Evolutionary conservation across 2,329 filamentous ascomycete genomes (phyloP), one percentile per base, ranked within the genome.

Genomic region (Paecilomyces niveus): DNA sequence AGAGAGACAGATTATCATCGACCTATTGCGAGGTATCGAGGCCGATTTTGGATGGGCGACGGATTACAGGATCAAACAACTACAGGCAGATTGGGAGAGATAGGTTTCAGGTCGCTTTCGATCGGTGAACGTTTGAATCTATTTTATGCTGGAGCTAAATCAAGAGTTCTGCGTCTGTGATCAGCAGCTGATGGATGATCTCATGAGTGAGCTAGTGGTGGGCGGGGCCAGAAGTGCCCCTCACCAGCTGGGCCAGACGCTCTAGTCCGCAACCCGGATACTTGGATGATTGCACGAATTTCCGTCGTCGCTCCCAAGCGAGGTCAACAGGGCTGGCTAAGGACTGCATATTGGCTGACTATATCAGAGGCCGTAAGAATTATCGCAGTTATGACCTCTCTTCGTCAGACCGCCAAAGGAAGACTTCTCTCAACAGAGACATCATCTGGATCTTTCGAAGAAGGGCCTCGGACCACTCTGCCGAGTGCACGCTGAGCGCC

Each of bases 21-120:
- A 80, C 50, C 68, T 87, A 32, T 69, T 88, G 18, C 74, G 77
- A 15, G 82, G 79, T 1, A 79, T 87, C n/a, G 83, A 87, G 66
- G 76, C 72, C 26, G 85, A 87, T 65, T 75, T 84, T 49, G 85
- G 85, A 0, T 85, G 82, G 78, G 80, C 81, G 13, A 85, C 84
- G 32, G 75, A 82, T 57, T 82, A 83, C 65, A 76, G 82, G 24
- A 75, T 83, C 32, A 70, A 77, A 61, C 78, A 82, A 62, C 70
- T 86, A 56, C 65, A 73, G 55, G 59, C 57, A 6, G 60, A 62
- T n/a, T 73, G 72, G 72, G 66, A 62, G 50, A 24, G 50, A 52
- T 52, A 29, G 39, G 4, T 9, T n/a, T 7, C 18, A 6, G 6
- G 9, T 21, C 15, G 2, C 15, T 21, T 13, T 45, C 39, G 8